These are phyloP conservation scores for Trichoderma cornu-damae DNA, from an alignment of 2,329 filamentous ascomycete genomes.

Conservation along the genomic window DNA sequence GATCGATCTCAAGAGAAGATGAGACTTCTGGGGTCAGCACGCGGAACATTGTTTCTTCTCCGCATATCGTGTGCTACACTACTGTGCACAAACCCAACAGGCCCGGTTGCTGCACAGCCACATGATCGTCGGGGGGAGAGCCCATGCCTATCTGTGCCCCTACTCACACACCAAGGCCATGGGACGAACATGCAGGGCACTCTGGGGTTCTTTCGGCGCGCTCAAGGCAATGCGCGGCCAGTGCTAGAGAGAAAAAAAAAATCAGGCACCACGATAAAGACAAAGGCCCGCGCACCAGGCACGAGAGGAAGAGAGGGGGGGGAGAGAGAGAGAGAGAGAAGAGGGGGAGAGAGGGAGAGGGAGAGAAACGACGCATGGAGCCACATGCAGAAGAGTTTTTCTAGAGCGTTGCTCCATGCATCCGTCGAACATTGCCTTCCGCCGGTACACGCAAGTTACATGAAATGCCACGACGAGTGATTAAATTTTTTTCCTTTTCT, in stretches of 20 bases:
- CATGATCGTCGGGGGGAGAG: neutral
- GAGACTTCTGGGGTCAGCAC: neutral
- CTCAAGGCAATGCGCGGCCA: slow-evolving; percentile 10
- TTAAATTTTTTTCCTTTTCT: no score
- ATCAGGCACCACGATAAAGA: neutral
- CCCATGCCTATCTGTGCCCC: neutral
- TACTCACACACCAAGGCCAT: neutral
- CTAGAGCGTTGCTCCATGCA: neutral
- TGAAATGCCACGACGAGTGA: neutral
- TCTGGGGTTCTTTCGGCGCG: slow-evolving; percentile 4
- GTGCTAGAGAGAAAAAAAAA: no score
- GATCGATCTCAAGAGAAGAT: neutral
- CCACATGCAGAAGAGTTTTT: neutral
- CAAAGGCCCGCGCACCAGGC: neutral
- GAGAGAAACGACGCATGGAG: neutral
- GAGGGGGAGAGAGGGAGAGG: no score
- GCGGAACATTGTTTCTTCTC: slow-evolving; percentile 3
- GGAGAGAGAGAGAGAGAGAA: no score
- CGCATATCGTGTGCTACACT: neutral
- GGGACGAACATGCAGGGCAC: neutral
- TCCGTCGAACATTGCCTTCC: neutral
- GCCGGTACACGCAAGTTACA: neutral
- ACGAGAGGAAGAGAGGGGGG: no score
- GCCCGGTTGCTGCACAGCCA: neutral
- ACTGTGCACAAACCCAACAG: neutral